Evolutionary conservation across 176 grass and related monocot species (phyloP).

Genomic region (Carex pumila): DNA sequence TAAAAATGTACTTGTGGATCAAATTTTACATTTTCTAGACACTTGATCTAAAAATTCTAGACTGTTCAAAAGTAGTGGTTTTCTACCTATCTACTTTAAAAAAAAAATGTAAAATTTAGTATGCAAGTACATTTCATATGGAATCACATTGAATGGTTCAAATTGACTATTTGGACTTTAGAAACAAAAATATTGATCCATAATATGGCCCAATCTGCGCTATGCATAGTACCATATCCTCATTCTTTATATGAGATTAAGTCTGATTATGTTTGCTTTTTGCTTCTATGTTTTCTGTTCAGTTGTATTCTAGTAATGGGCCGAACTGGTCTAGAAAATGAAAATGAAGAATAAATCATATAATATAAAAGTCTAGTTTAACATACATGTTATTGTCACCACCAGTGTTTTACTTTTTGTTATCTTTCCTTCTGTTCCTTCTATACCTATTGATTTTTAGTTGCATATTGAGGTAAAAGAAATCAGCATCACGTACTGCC

Average conservation of each 20-base stretch:
- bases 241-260: background rate
- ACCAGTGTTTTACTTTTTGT: background rate
- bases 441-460: background rate
- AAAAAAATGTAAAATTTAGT: too few species aligned
- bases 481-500: background rate
- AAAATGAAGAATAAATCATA: background rate
- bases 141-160: too few species aligned
- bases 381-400: background rate
- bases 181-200: too few species aligned
- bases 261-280: background rate
- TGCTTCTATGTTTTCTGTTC: background rate
- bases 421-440: background rate
- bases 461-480: background rate
- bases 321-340: background rate
- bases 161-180: too few species aligned
- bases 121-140: too few species aligned
- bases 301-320: background rate
- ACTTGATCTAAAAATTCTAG: too few species aligned
- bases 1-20: too few species aligned
- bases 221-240: too few species aligned
- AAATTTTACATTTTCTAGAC: too few species aligned
- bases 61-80: too few species aligned
- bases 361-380: background rate
- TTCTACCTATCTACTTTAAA: too few species aligned
- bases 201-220: too few species aligned